These are phyloP conservation scores for Lentinula edodes DNA, from an alignment of 768 basidiomycete genomes.

Conservation along the genomic window DNA sequence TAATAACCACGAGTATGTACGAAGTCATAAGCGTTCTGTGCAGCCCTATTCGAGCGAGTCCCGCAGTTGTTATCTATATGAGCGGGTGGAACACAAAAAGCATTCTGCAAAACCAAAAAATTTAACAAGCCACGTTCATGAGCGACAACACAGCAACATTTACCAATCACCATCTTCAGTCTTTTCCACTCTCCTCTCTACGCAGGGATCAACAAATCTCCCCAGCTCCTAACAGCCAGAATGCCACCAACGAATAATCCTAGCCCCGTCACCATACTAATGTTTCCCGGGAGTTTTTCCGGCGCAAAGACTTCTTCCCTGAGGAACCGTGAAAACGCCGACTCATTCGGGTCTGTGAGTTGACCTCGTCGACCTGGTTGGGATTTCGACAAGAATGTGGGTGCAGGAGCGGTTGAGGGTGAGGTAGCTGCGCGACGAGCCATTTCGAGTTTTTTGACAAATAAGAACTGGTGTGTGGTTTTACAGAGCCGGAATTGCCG, in stretches of 20 bases:
- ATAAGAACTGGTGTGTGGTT: neutral
- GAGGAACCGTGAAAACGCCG: constrained; percentile 51
- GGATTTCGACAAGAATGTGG: constrained; percentile 48
- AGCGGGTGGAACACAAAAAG: neutral
- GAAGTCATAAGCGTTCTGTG: neutral
- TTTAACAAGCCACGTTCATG: neutral
- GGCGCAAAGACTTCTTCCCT: constrained; percentile 66
- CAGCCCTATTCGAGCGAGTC: neutral
- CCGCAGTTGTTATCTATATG: neutral
- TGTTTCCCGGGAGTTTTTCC: constrained; percentile 70
- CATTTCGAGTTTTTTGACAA: constrained; percentile 35
- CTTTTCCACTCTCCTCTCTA: constrained; percentile 19
- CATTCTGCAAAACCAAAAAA: neutral
- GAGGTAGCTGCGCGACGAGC: constrained; percentile 64
- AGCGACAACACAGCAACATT: neutral
- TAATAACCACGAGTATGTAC: neutral
- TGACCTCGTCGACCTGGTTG: constrained; percentile 33
- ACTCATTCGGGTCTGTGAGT: constrained; percentile 55
- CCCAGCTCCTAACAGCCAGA: constrained; percentile 68
- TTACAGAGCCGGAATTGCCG: neutral
- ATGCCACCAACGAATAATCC: constrained; percentile 69
- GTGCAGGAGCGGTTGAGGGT: constrained; percentile 32
- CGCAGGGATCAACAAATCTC: constrained; percentile 69
- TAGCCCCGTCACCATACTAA: constrained; percentile 62
- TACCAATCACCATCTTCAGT: neutral